Base-by-base conservation (phyloP, 768 basidiomycete genomes). In the Sarcomyxa edulis region DNA sequence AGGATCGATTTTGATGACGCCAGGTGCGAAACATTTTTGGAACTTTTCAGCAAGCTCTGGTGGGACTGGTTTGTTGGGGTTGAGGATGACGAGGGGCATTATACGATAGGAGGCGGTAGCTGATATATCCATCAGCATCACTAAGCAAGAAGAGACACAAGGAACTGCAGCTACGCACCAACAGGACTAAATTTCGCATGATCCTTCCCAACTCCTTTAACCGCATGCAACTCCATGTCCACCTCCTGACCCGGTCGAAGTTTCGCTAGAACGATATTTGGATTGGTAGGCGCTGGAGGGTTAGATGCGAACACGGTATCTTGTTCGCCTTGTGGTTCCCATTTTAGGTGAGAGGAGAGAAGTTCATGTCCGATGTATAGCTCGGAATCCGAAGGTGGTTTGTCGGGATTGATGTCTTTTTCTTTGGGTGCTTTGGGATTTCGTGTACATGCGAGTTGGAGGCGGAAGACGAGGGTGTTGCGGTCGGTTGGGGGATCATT, bases 131-230 rank as follows among this genome's bases (percentile, higher is more conserved):
- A 6, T n/a, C n/a, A n/a, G n/a, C n/a, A n/a, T n/a, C n/a, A 37
- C n/a, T 21, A 7, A 30, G 14, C 21, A 14, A 9, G 15, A 24
- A 36, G 12, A 39, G 21, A 20, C n/a, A n/a, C n/a, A n/a, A n/a
- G n/a, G 7, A 27, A 12, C 3, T 7, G 29, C 6, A 31, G 31
- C 4, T 5, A 63, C 76, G 40, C 49, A 88, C 93, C 91, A 36
- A 98, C 96, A 21, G 96, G 93, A 42, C 79, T 89, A 58, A 89
- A 99, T 57, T 99, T 99, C 32, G 96, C 93, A 51, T 99, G 95
- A 45, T 94, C 91, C 52, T 88, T 88, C 11, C 93, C 93, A 11
- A 89, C 78, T 10, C 91, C 88, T 52, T 98, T 98, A 44, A 93
- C 68, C 15, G 92, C 94, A 52, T 98, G 93, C 40, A 94, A 52